Conservation (phyloP, 1,139 yeast species). For the Wickerhamomyces sp. region DNA sequence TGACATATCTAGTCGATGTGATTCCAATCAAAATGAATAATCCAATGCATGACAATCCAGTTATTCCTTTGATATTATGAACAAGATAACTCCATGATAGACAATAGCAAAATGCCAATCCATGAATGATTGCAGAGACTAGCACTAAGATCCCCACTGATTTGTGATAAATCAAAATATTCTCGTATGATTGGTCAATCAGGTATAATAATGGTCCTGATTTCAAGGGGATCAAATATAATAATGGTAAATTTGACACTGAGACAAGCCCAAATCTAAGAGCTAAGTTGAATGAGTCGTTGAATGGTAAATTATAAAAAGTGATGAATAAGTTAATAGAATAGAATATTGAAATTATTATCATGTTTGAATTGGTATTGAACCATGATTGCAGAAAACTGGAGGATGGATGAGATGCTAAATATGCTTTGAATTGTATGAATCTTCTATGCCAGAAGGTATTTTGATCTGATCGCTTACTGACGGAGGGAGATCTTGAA, state of each 20-base stretch:
- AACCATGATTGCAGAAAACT: conserved; percentile 11
- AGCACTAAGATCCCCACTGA: conserved; percentile 19
- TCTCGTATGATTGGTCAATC: conserved; percentile 18
- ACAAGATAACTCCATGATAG: conserved; percentile 19
- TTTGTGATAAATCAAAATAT: conserved; percentile 22
- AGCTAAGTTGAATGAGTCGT: conserved; percentile 21
- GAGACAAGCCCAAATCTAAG: conserved; percentile 23
- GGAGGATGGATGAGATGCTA: neutral
- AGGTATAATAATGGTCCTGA: conserved; percentile 20
- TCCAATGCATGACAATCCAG: conserved; percentile 14
- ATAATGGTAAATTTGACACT: conserved; percentile 21
- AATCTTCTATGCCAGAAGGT: neutral
- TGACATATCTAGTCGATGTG: conserved; percentile 13
- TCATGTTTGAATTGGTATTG: conserved; percentile 11
- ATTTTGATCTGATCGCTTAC: neutral
- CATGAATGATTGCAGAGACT: conserved; percentile 16
- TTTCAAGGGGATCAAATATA: conserved; percentile 23
- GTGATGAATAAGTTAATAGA: conserved; percentile 12
- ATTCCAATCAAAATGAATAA: conserved; percentile 13
- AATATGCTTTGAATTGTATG: neutral
- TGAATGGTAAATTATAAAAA: conserved; percentile 15
- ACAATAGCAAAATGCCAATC: conserved; percentile 12
- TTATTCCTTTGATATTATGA: conserved; percentile 7
- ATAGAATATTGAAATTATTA: conserved; percentile 11
- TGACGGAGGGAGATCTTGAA: too few species aligned